Evolutionary conservation across 2,329 filamentous ascomycete species (phyloP), one percentile per base, ranked within the genome.

Genomic region (Xylariaceae sp.): DNA sequence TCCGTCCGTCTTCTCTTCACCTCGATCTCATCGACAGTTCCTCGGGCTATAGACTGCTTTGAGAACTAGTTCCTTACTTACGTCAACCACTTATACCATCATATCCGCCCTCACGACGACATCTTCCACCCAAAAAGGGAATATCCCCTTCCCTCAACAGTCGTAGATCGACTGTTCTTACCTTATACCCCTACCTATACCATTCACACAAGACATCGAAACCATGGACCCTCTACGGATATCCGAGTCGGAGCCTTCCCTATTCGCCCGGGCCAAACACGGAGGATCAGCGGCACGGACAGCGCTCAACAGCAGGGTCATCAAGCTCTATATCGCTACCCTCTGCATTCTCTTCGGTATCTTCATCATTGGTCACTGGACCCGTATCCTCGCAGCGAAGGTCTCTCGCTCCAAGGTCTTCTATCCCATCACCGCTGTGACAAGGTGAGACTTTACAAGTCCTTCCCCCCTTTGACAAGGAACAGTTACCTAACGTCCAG

Each of bases 361-460:
- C 50, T 70, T 70, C 56, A 65, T 70, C n/a, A 15, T 70, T 23
- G 57, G 62, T 5, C 66, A 70, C 53, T 70, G 67, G 67, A 42
- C 65, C 53, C 66, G 64, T 18, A 63, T 59, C 11, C 51, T 65
- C 42, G 56, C 61, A 48, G 64, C 56, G 61, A 55, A 44, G 42
- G 49, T 55, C 42, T 61, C 64, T 49, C 63, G 57, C 10, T 66
- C 59, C 34, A 49, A 51, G n/a, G 17, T 68, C 11, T 48, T 66
- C n/a, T 55, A 58, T n/a, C 68, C 68, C 37, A 59, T 70, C 11
- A 42, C 59, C 18, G 62, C 61, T 11, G 10, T 64, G 9, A 60
- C 69, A 13, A 70, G 69, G 69, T 69, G 15, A 64, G 65, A 44
- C 17, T 35, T 5, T 15, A 7, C 3, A 11, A n/a, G n/a, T 15